Evolutionary conservation across 164 flowering plant species (phyloP).

Genomic region (Malania oleifera): DNA sequence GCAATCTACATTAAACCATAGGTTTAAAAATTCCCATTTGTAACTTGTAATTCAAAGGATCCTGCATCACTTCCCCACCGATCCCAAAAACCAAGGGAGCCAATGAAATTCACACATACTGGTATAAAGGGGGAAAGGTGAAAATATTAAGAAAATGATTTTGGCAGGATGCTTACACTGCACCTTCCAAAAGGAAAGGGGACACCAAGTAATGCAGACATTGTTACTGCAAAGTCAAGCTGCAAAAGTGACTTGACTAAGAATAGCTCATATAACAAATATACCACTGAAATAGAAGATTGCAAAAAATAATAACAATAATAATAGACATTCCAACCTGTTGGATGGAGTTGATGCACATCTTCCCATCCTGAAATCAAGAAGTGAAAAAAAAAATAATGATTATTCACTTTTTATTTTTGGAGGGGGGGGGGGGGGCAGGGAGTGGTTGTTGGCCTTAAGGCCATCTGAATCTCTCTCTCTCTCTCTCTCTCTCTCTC

Average conservation of each 20-base stretch:
- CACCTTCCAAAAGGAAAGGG: constrained; percentile 99
- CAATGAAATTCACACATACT: too few species aligned
- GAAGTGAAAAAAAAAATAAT: constrained; percentile 6
- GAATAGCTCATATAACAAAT: not conserved
- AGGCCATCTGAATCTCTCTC: too few species aligned
- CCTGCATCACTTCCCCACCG: too few species aligned
- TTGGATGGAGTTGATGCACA: constrained; percentile 61
- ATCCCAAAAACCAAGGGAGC: too few species aligned
- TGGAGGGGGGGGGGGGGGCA: too few species aligned
- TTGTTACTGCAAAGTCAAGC: constrained; percentile 96
- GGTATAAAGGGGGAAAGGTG: too few species aligned
- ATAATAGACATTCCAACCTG: constrained; percentile 48
- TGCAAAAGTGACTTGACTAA: constrained; percentile 32
- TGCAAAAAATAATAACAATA: not conserved
- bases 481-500: too few species aligned
- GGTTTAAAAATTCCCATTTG: too few species aligned
- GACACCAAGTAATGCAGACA: constrained; percentile 83
- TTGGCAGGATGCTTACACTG: constrained; percentile 43
- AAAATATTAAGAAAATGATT: not conserved
- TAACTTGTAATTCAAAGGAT: too few species aligned
- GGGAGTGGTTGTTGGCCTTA: too few species aligned
- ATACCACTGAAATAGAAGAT: not conserved
- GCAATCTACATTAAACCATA: too few species aligned
- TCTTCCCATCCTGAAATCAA: constrained; percentile 49
- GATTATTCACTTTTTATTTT: too few species aligned